Evolutionary conservation across 208 protist species (phyloP).

Genomic region (Wallacemonas collosoma): DNA sequence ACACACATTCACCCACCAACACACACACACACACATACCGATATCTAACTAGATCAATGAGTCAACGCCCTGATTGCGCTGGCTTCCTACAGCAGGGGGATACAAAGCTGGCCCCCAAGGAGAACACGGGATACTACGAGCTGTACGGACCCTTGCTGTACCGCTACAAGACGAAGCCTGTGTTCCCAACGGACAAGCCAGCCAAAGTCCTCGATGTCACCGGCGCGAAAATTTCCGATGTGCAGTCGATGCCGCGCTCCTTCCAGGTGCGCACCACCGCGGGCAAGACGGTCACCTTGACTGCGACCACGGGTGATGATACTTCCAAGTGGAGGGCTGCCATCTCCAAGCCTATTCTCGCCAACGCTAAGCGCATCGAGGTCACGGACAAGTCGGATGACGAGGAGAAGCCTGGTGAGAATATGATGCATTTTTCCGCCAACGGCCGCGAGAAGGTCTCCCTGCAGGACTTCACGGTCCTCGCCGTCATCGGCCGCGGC

Average conservation of each 20-base stretch:
- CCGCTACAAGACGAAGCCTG: constrained; percentile 62
- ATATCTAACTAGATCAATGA: constrained; percentile 10
- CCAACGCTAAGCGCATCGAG: constrained; percentile 28
- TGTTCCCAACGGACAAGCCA: constrained; percentile 23
- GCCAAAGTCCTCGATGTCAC: constrained; percentile 55
- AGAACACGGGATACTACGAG: constrained; percentile 67
- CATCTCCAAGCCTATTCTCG: constrained; percentile 33
- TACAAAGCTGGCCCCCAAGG: constrained; percentile 13
- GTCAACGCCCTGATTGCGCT: constrained; percentile 21
- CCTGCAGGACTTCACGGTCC: constrained; percentile 87
- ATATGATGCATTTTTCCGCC: constrained; percentile 28
- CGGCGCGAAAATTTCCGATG: constrained; percentile 27
- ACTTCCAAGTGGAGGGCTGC: constrained; percentile 46
- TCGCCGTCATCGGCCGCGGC: constrained; percentile 89
- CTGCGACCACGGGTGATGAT: constrained; percentile 38
- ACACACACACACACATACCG: constrained; percentile 12
- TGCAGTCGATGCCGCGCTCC: constrained; percentile 13
- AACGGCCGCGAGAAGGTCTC: constrained; percentile 53
- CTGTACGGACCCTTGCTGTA: constrained; percentile 61
- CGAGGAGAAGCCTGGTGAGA: constrained; percentile 27
- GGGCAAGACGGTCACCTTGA: constrained; percentile 29
- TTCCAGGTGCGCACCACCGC: constrained; percentile 17
- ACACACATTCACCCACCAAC: constrained; percentile 8
- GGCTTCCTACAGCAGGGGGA: constrained; percentile 25
- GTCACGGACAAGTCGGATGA: constrained; percentile 27